Conservation (phyloP, 2,329 filamentous ascomycete genomes). For the Trichoderma sp. region DNA sequence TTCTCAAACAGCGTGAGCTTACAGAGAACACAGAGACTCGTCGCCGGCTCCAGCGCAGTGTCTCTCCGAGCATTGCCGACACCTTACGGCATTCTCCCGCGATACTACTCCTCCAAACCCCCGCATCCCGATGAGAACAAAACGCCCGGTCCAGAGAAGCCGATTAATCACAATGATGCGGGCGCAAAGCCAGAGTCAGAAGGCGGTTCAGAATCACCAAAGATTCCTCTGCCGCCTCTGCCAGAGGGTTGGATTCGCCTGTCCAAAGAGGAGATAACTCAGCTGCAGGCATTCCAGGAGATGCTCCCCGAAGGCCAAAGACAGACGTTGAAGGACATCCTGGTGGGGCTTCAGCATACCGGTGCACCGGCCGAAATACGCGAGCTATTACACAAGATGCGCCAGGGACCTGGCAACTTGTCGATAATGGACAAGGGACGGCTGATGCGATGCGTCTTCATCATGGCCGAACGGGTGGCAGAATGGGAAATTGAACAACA, state of each 20-base stretch:
- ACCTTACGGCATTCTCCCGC: constrained; percentile 37
- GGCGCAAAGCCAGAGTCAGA: constrained; percentile 23
- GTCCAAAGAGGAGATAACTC: constrained; percentile 46
- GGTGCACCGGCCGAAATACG: constrained; percentile 70
- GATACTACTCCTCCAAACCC: constrained; percentile 40
- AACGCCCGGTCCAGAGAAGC: constrained; percentile 9
- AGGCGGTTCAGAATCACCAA: constrained; percentile 27
- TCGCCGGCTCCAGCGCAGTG: constrained; percentile 33
- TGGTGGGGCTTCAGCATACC: constrained; percentile 62
- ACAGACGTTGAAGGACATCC: constrained; percentile 55
- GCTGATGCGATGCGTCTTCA: constrained; percentile 38
- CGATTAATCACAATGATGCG: constrained; percentile 28
- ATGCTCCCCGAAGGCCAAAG: constrained; percentile 62
- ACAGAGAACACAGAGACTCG: constrained; percentile 43
- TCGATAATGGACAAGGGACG: constrained; percentile 39
- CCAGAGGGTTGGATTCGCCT: constrained; percentile 49
- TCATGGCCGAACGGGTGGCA: constrained; percentile 37
- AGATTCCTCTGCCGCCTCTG: constrained; percentile 34
- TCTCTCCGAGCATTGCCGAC: constrained; percentile 36
- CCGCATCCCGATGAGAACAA: constrained; percentile 39
- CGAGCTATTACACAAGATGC: constrained; percentile 54
- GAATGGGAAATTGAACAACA: constrained; percentile 30
- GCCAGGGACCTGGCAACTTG: constrained; percentile 55
- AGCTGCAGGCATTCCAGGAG: constrained; percentile 59
- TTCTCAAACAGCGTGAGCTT: constrained; percentile 53